phyloP scores from a whole-genome alignment of 129 eudicot genomes.

The Pittosporum tobira region DNA sequence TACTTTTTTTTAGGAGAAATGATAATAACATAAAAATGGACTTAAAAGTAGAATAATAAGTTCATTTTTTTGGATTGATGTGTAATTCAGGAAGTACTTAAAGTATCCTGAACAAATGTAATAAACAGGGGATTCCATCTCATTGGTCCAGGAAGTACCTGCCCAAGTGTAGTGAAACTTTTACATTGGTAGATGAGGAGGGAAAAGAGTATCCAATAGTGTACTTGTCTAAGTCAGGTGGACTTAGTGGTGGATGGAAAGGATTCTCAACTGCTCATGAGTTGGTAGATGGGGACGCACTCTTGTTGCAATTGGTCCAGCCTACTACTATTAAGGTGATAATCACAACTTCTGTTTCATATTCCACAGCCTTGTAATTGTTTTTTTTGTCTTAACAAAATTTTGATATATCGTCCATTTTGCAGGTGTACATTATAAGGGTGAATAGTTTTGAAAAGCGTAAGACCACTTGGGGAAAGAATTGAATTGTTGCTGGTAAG shows the following conservation, averaged over 20 bases:
- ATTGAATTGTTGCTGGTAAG: constrained; percentile 20
- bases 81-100: neutral
- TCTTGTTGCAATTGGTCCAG: constrained; percentile 44
- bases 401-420: neutral
- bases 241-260: constrained; percentile 73
- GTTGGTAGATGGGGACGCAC: constrained; percentile 64
- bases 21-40: too few species aligned
- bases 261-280: constrained; percentile 57
- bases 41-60: too few species aligned
- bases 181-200: constrained; percentile 62
- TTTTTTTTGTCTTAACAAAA: neutral
- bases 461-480: constrained; percentile 13
- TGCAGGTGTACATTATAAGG: constrained; percentile 36
- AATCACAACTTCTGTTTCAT: too few species aligned
- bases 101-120: neutral
- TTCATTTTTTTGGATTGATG: too few species aligned
- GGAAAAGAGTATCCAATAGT: constrained; percentile 45
- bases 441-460: constrained; percentile 23
- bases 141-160: constrained; percentile 44
- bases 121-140: constrained; percentile 53
- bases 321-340: constrained; percentile 42
- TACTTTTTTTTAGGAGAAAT: too few species aligned
- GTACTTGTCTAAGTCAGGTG: constrained; percentile 52
- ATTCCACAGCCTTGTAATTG: neutral
- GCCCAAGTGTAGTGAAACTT: constrained; percentile 37